Base-by-base conservation (phyloP, 305 asterid genomes). In the Plantago rigida region DNA sequence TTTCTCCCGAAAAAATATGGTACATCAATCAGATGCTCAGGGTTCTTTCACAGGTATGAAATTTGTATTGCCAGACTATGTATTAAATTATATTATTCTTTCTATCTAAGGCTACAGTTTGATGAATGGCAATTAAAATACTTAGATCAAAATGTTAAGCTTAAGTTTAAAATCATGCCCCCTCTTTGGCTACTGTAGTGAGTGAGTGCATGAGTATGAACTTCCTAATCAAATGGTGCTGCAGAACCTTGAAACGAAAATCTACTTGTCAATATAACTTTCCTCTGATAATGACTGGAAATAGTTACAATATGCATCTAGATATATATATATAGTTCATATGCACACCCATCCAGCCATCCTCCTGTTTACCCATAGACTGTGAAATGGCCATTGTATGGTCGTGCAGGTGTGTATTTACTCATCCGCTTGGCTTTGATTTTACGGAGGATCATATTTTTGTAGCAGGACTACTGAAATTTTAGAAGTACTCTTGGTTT, bases 21-120 rank as follows among this genome's bases (percentile, higher is more conserved):
- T 85, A 93, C 82, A 84, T 93, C 66, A 94, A 89, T 84, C 95
- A 93, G 80, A 87, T 89, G 95, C 87, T 89, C 69, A 93, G 87
- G 85, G 97, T 93, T 76, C 86, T 93, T 47, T 76, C 88, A 48
- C 85, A 89, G 99, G 99, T 93, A 82, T 59, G 80, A 47, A 44
- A 51, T 60, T 24, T 55, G 62, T 41, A 69, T 51, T 65, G 28
- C 12, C 9, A 64, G 59, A 45, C 26, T 60, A 60, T 63, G 52
- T 28, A 24, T 26, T 15, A 13, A 22, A 22, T 58, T 22, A 34
- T 51, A 51, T 66, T 31, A 5, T 17, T 22, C 24, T 22, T 22
- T 22, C 9, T 2, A 9, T 13, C 15, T n/a, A 12, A 44, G 28
- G 49, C 46, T 34, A 5, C 59, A 29, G 17, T 2, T 13, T 47